A percentile compares a stretch with the other conserved stretches of the same genome.
Evolutionary conservation across 140 eudicot genomes (phyloP).

Genomic region (Stevia rebaudiana): DNA sequence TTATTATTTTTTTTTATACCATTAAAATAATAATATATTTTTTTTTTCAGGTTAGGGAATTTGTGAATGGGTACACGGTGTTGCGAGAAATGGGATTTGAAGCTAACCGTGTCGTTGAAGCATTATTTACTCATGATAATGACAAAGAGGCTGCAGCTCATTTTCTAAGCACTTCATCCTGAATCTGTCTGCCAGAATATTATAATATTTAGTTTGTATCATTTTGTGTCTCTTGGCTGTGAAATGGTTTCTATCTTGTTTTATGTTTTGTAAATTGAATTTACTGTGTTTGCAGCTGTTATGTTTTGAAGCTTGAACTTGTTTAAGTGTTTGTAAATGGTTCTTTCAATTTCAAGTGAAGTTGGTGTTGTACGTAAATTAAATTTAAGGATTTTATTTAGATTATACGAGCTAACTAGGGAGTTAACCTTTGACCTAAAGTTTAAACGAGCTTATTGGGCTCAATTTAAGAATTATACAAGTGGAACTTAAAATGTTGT

Average conservation of each 20-base stretch:
- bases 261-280: slow-evolving; percentile 13
- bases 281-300: neutral
- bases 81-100: slow-evolving; percentile 94
- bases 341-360: too few species aligned
- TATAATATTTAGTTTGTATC: neutral
- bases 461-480: too few species aligned
- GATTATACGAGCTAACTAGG: too few species aligned
- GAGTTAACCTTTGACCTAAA: too few species aligned
- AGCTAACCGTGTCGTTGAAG: slow-evolving; percentile 70
- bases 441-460: too few species aligned
- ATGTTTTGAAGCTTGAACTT: neutral
- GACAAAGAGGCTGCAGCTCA: slow-evolving; percentile 89
- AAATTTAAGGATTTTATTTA: too few species aligned
- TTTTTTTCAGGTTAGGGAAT: slow-evolving; percentile 63
- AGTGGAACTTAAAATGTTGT: too few species aligned
- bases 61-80: slow-evolving; percentile 54
- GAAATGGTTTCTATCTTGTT: neutral
- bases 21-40: neutral
- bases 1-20: too few species aligned
- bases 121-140: slow-evolving; percentile 69
- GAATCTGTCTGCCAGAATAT: slow-evolving; percentile 11
- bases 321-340: too few species aligned
- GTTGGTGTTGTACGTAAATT: too few species aligned
- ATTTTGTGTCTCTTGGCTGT: slow-evolving; percentile 7
- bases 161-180: slow-evolving; percentile 50